phyloP scores from a whole-genome alignment of 805 yeast species.

The Starmerella apis region DNA sequence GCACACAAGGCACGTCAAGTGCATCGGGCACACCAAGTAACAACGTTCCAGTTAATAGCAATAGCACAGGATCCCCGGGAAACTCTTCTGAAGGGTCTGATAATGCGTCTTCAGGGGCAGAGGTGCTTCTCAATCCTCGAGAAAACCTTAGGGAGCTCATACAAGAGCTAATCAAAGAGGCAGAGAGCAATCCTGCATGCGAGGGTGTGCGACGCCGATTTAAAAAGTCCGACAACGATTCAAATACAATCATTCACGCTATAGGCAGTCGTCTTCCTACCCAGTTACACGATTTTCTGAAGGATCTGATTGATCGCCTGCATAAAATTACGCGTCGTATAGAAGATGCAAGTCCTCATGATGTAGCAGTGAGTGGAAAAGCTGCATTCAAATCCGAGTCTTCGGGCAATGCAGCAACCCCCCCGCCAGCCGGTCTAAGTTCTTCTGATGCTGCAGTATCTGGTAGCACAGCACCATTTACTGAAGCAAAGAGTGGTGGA shows the following conservation, averaged over 20 bases:
- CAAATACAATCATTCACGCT: background rate
- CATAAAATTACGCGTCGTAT: background rate
- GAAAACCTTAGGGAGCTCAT: constrained; percentile 12
- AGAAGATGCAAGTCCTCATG: background rate
- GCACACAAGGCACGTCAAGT: background rate
- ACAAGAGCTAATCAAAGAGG: constrained; percentile 11
- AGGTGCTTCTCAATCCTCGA: constrained; percentile 2
- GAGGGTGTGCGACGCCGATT: background rate
- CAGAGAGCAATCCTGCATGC: constrained; percentile 4
- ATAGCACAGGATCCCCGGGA: background rate
- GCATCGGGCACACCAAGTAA: background rate
- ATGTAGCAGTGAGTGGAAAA: background rate
- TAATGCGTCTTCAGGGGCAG: background rate
- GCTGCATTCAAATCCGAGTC: too few species aligned
- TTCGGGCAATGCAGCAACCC: too few species aligned
- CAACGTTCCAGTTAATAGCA: background rate
- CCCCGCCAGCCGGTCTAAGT: too few species aligned
- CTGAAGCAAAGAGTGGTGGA: too few species aligned
- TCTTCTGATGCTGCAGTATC: too few species aligned
- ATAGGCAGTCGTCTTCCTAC: constrained; percentile 1
- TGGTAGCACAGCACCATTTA: too few species aligned
- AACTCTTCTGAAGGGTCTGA: background rate
- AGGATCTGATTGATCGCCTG: background rate
- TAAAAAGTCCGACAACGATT: background rate
- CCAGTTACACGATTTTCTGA: constrained; percentile 1